A percentile compares a stretch with the other conserved stretches of the same genome.
Conservation (phyloP, 495 filamentous ascomycete genomes). For the Aspergillus heteromorphus region DNA sequence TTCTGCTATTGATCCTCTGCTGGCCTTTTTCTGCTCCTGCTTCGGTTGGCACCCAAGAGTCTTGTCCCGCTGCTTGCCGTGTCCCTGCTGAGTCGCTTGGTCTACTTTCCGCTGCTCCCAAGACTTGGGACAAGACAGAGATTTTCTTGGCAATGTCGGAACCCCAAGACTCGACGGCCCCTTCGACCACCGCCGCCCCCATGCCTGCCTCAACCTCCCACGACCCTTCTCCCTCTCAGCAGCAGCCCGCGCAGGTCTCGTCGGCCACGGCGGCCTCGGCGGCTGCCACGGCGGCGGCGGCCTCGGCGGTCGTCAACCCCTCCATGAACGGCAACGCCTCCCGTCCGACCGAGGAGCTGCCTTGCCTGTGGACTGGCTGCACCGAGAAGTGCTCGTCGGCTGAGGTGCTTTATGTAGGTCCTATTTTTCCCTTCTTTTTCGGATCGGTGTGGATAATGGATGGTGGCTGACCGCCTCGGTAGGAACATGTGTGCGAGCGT, state of each 20-base stretch:
- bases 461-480: conserved; percentile 11
- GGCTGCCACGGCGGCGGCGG: conserved; percentile 41
- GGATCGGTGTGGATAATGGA: too few species aligned
- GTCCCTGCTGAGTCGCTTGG: conserved; percentile 2
- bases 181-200: conserved; percentile 20
- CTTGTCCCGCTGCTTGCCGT: background rate
- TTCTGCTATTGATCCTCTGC: background rate
- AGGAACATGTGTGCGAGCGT: conserved; percentile 98
- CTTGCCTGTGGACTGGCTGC: conserved; percentile 85
- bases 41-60: background rate
- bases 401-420: conserved; percentile 85
- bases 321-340: conserved; percentile 29
- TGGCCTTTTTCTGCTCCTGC: too few species aligned
- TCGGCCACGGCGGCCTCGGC: conserved; percentile 35
- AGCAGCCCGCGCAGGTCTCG: conserved; percentile 19
- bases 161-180: conserved; percentile 19
- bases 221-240: conserved; percentile 19
- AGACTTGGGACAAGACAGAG: conserved; percentile 22
- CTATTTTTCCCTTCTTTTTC: conserved; percentile 9
- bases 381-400: conserved; percentile 72
- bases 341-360: conserved; percentile 51
- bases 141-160: conserved; percentile 31
- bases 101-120: conserved; percentile 20
- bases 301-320: conserved; percentile 38
- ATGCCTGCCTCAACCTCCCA: conserved; percentile 23